Conservation (phyloP, 2,329 filamentous ascomycete genomes). For the Alternaria sp. region DNA sequence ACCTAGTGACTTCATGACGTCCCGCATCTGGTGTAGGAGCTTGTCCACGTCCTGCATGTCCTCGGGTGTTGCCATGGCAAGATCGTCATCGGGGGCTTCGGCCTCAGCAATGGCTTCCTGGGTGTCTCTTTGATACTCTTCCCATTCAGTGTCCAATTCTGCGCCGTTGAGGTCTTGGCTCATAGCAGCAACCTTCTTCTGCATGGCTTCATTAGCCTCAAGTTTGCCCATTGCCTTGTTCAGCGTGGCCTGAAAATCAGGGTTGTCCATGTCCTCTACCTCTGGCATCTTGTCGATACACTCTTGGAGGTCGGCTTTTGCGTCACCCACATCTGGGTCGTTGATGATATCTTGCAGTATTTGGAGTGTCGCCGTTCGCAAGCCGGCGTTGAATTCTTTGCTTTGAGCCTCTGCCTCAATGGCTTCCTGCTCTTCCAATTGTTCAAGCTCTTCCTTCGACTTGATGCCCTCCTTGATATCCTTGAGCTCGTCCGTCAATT, state of each 20-base stretch:
- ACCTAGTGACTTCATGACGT: conserved; percentile 37
- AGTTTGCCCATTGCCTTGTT: conserved; percentile 37
- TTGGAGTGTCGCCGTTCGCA: conserved; percentile 33
- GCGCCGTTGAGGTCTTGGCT: conserved; percentile 17
- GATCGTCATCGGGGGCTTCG: conserved; percentile 17
- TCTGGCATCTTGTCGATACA: conserved; percentile 38
- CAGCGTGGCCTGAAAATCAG: conserved; percentile 35
- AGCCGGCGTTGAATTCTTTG: conserved; percentile 26
- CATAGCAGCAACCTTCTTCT: conserved; percentile 32
- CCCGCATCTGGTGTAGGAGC: conserved; percentile 38
- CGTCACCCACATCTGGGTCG: conserved; percentile 40
- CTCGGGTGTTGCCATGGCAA: conserved; percentile 16
- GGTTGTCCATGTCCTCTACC: conserved; percentile 28
- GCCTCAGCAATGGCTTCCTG: conserved; percentile 22
- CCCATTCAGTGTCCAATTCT: conserved; percentile 27
- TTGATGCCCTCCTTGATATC: conserved; percentile 38
- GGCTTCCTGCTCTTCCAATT: conserved; percentile 19
- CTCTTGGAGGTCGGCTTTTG: conserved; percentile 33
- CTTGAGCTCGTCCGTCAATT: conserved; percentile 39
- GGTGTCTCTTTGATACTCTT: conserved; percentile 21
- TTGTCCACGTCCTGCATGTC: conserved; percentile 35
- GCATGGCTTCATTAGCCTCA: conserved; percentile 29
- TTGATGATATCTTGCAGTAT: conserved; percentile 38
- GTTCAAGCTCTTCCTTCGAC: conserved; percentile 28
- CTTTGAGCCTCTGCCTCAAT: conserved; percentile 27